These are phyloP conservation scores for Russula griseocarnosa DNA, from an alignment of 768 basidiomycete genomes.

Conservation along the genomic window DNA sequence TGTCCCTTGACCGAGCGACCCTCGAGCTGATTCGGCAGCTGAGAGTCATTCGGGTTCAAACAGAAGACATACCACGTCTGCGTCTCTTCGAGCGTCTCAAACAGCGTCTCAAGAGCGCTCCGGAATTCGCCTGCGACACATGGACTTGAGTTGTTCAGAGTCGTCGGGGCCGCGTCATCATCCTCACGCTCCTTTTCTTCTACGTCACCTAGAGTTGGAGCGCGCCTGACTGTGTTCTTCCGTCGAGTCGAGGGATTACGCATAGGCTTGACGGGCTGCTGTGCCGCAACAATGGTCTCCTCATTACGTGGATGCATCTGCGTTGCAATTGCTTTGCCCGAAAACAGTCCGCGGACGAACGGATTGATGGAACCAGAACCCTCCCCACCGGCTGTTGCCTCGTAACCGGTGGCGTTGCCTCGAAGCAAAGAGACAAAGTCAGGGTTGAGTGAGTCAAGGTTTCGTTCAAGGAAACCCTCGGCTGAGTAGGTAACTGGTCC, in stretches of 20 bases:
- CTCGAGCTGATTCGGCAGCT: slow-evolving; percentile 91
- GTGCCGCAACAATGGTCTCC: slow-evolving; percentile 92
- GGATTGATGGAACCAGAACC: slow-evolving; percentile 81
- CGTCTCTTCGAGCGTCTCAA: slow-evolving; percentile 84
- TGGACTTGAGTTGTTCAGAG: slow-evolving; percentile 42
- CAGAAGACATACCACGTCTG: slow-evolving; percentile 92
- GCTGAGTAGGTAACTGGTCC: slow-evolving; percentile 89
- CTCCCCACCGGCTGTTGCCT: slow-evolving; percentile 49
- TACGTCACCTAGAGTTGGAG: slow-evolving; percentile 45
- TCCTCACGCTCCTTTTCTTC: slow-evolving; percentile 53
- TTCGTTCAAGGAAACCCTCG: slow-evolving; percentile 84
- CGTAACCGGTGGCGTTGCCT: slow-evolving; percentile 42
- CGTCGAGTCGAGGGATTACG: slow-evolving; percentile 85
- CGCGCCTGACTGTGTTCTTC: slow-evolving; percentile 66
- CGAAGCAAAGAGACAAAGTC: slow-evolving; percentile 89
- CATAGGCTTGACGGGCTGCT: slow-evolving; percentile 92
- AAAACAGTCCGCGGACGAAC: slow-evolving; percentile 89
- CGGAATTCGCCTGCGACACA: slow-evolving; percentile 90
- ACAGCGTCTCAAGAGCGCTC: slow-evolving; percentile 76
- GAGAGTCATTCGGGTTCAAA: slow-evolving; percentile 92
- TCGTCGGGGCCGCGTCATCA: slow-evolving; percentile 33
- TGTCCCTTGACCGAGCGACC: slow-evolving; percentile 89
- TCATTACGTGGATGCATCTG: slow-evolving; percentile 90
- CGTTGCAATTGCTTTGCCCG: slow-evolving; percentile 83
- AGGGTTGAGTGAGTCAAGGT: slow-evolving; percentile 84